Conservation (phyloP, 257 asterid species). For the Scutellaria minor region DNA sequence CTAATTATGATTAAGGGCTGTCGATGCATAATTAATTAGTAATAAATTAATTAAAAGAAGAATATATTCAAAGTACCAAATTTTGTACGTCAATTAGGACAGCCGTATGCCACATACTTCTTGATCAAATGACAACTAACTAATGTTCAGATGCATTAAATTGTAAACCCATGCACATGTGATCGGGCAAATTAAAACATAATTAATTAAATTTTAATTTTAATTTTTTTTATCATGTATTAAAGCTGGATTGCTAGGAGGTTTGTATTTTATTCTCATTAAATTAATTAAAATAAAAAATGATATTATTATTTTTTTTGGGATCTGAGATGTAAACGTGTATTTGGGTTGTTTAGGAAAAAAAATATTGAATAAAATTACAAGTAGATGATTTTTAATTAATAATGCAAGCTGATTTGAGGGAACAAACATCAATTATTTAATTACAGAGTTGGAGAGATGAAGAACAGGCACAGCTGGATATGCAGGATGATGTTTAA, state of each 20-base stretch:
- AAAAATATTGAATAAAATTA: neutral
- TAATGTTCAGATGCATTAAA: constrained; percentile 34
- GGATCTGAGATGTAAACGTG: constrained; percentile 45
- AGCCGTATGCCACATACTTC: constrained; percentile 40
- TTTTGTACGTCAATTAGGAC: constrained; percentile 45
- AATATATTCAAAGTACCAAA: constrained; percentile 30
- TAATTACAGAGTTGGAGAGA: constrained; percentile 30
- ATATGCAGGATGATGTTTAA: constrained; percentile 40
- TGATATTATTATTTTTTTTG: constrained; percentile 7
- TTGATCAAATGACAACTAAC: constrained; percentile 35
- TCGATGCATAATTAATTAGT: too few relatives aligned
- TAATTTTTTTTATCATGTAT: neutral
- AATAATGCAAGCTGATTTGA: constrained; percentile 37
- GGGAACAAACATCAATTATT: constrained; percentile 42
- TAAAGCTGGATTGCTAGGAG: constrained; percentile 27
- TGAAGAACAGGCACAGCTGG: constrained; percentile 46
- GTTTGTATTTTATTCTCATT: constrained; percentile 26
- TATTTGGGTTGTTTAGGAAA: constrained; percentile 29
- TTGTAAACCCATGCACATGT: constrained; percentile 27
- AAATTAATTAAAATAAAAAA: constrained; percentile 15
- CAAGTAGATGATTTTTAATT: constrained; percentile 36
- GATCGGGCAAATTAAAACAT: constrained; percentile 15
- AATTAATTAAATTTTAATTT: too few relatives aligned
- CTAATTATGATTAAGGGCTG: too few relatives aligned
- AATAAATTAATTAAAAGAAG: neutral